Base-by-base conservation (phyloP, 1,139 yeast species). In the Pichia cactophila region DNA sequence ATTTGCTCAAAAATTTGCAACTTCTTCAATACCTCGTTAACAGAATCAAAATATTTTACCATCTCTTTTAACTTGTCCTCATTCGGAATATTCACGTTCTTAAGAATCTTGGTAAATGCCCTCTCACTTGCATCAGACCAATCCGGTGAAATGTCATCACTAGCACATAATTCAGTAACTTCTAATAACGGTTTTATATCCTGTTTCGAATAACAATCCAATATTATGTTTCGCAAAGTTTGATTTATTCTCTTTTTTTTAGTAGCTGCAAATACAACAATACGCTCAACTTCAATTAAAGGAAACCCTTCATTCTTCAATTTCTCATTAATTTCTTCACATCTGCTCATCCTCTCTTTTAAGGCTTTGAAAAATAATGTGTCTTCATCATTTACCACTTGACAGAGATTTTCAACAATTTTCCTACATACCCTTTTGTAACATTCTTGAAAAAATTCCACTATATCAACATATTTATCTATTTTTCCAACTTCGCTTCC, bases 21-120 rank as follows among this genome's bases (percentile, higher is more conserved):
- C 14, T 26, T 39, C 0, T 5, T 12, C 6, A 43, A 11, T 4
- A 35, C 29, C 20, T n/a, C 33, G 26, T 20, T 39, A 11, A 48
- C n/a, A 14, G 9, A 11, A 36, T 46, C 46, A 46, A 49, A 37
- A 36, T 33, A 41, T 33, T 31, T 45, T 2, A 36, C 41, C 47
- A 45, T 43, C 2, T 43, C 48, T 11, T 49, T 49, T 9, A 49
- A 49, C 37, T 49, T 49, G 14, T 45, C 49, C n/a, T 49, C 51
- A 23, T 36, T 41, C 1, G 39, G 31, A 31, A 12, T 31, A 11
- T 31, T 14, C n/a, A 31, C 35, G 1, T 4, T 10, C 2, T 5
- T 11, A 11, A 31, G 11, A 31, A 31, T 12, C n/a, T 31, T 14
- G n/a, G 14, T 12, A 31, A 8, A 31, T 3, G 35, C 10, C 6